Evolutionary conservation across 2,329 filamentous ascomycete species (phyloP), one percentile per base, ranked within the genome.

Genomic region (Exophiala oligosperma): DNA sequence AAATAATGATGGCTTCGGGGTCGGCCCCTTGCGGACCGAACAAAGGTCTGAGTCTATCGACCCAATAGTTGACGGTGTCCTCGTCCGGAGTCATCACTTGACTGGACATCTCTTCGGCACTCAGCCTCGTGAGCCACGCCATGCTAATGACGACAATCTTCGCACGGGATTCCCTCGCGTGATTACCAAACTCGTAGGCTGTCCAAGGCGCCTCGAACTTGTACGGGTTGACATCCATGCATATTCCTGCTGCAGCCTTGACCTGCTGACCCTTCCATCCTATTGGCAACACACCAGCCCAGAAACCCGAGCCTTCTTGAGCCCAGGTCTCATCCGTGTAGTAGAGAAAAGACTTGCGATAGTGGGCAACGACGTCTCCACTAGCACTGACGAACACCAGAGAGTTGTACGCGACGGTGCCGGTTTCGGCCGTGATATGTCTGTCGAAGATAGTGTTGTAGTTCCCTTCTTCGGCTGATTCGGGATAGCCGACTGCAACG

Each of bases 311-410:
- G 2, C 81, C 81, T 72, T 85, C 82, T 14, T 74, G 67, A 2
- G 84, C 83, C 85, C 85, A 88, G 1, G 81, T 83, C 66, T 86
- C 84, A 65, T 88, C 85, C 6, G 84, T 87, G 71, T 85, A 86
- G 74, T 86, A 88, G 59, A 88, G 78, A 65, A 86, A 86, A 9
- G 78, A 77, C 69, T 88, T 88, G 62, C 84, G 81, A 71, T 87
- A 86, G 67, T 86, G 84, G 46, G 76, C 73, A 11, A 87, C 64
- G 2, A 85, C 72, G n/a, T 76, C 66, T 2, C 84, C 85, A 0
- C 69, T 64, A 2, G 82, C 78, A n/a, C 77, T 76, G 26, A 87
- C 77, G 24, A 84, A 81, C 17, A 87, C 77, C 3, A 81, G 78
- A 7, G 81, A 79, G 68, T 88, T 88, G 73, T 85, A 87, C 21